Base-by-base conservation (phyloP, 2,329 filamentous ascomycete species). In the Cercospora citrullina region DNA sequence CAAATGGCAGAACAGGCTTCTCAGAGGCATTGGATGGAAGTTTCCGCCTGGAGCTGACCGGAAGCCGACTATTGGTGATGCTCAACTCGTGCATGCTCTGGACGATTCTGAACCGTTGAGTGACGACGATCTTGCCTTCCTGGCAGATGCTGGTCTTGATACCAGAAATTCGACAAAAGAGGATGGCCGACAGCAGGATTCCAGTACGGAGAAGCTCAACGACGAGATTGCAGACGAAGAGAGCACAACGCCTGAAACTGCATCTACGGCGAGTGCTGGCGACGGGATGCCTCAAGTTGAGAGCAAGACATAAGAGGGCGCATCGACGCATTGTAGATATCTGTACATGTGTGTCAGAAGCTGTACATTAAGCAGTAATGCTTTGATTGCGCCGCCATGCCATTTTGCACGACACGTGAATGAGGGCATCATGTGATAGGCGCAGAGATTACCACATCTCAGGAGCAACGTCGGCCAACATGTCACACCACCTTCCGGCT, bases 1-100 rank as follows among this genome's bases (percentile, higher is more conserved):
- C 66, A 60, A 57, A 21, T 61, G 76, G 69, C 77, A 78, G 69
- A 69, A 64, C 39, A 51, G 60, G 45, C 18, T 69, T 36, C 39
- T 71, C 16, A 48, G 65, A 28, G 30, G 57, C 26, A 65, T 30
- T 26, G 62, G 62, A 21, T 64, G 62, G 62, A 48, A 64, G 51
- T 64, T 64, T 10, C 53, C 51, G 28, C 33, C 62, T 30, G 23
- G 16, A 23, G 26, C 18, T 12, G 23, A 31, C 48, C 33, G 12
- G 23, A 4, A 12, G 16, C 33, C 14, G 9, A 31, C 36, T 14
- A 23, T 59, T 33, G 62, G 48, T 16, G 53, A 59, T 30, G 62
- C 51, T 23, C 36, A 16, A 36, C 28, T 62, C n/a, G 23, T 59
- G 23, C 30, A 31, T 26, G 53, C 26, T 4, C 28, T 53, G 18